These are phyloP conservation scores for Aspergillus persii DNA, from an alignment of 2,329 filamentous ascomycete genomes.

Conservation along the genomic window DNA sequence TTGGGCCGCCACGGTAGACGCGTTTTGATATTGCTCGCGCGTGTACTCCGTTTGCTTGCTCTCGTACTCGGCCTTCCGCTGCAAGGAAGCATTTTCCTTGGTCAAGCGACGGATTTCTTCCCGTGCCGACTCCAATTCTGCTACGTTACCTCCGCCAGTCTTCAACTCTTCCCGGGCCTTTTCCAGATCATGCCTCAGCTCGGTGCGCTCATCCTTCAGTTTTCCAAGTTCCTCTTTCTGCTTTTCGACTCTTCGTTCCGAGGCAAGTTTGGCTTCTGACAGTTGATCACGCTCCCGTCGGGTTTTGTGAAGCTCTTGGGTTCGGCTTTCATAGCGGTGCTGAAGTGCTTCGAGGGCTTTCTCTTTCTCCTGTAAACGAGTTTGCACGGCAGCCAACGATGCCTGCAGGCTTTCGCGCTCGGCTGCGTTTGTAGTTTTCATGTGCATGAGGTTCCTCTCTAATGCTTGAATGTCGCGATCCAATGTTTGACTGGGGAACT, in stretches of 20 bases:
- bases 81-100: conserved; percentile 35
- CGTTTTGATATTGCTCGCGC: conserved; percentile 47
- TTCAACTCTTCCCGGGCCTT: conserved; percentile 40
- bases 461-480: conserved; percentile 27
- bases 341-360: conserved; percentile 36
- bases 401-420: conserved; percentile 32
- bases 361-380: conserved; percentile 33
- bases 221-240: conserved; percentile 38
- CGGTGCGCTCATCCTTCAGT: conserved; percentile 41
- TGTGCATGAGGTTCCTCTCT: conserved; percentile 30
- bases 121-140: conserved; percentile 40
- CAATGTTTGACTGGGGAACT: conserved; percentile 30
- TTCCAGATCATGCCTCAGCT: conserved; percentile 39
- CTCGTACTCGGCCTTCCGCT: conserved; percentile 41
- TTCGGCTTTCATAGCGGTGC: conserved; percentile 45
- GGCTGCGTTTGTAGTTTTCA: conserved; percentile 29
- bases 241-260: conserved; percentile 34
- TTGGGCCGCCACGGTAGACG: conserved; percentile 44
- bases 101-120: conserved; percentile 40
- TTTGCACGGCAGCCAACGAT: conserved; percentile 24
- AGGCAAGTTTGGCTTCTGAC: conserved; percentile 26
- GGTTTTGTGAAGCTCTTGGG: conserved; percentile 35
- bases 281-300: conserved; percentile 37
- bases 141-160: conserved; percentile 37
- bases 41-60: conserved; percentile 46